A percentile compares a stretch with the other conserved stretches of the same genome.
Evolutionary conservation across 768 basidiomycete species (phyloP).

Genomic region (Royoungia palumana): DNA sequence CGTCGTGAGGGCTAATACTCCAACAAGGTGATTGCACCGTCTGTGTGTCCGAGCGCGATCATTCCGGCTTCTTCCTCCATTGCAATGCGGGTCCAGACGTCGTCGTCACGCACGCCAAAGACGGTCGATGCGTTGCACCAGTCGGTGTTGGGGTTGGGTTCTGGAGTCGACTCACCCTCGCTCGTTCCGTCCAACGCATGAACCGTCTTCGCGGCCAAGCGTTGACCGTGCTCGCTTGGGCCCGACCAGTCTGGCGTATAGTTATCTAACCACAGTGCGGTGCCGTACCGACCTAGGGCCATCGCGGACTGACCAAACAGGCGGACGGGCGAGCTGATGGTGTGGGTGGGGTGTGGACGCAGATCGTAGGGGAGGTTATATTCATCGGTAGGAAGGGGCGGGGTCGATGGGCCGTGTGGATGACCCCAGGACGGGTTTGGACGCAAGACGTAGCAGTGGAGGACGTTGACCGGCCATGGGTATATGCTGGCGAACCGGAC

Average conservation of each 20-base stretch:
- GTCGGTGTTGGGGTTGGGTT: background rate
- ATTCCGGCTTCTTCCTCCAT: constrained; percentile 38
- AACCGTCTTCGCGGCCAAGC: constrained; percentile 47
- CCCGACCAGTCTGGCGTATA: constrained; percentile 51
- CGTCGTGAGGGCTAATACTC: constrained; percentile 39
- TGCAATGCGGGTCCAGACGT: constrained; percentile 46
- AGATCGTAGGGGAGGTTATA: constrained; percentile 47
- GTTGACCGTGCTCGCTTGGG: constrained; percentile 50
- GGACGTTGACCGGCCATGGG: constrained; percentile 67
- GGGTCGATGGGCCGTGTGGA: background rate
- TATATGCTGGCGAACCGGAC: constrained; percentile 58
- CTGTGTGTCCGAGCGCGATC: constrained; percentile 33
- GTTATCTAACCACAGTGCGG: constrained; percentile 64
- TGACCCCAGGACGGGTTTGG: constrained; percentile 41
- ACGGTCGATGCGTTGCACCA: constrained; percentile 30
- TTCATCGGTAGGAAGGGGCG: constrained; percentile 6
- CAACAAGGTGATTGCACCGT: constrained; percentile 49
- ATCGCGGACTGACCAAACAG: constrained; percentile 54
- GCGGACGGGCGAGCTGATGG: constrained; percentile 53
- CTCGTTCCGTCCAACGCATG: background rate
- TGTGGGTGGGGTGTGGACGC: constrained; percentile 33
- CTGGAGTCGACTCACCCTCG: too few species aligned
- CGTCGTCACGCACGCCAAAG: constrained; percentile 44
- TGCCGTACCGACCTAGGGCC: constrained; percentile 55
- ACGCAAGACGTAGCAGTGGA: constrained; percentile 57